These are phyloP conservation scores for Acacia crassicarpa DNA, from an alignment of 306 rosid species.

Conservation along the genomic window DNA sequence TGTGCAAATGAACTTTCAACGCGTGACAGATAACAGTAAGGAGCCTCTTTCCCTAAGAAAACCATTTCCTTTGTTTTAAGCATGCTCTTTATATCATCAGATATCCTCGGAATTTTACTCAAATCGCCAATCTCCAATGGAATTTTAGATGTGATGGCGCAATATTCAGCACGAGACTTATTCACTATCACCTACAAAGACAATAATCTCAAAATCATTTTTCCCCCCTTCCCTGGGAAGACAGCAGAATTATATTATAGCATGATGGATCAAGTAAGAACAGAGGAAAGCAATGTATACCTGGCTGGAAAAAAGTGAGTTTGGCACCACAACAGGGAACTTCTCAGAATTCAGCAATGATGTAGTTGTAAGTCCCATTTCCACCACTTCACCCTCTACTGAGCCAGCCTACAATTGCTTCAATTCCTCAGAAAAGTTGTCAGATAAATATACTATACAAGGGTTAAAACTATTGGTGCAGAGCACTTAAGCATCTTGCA, in stretches of 20 bases:
- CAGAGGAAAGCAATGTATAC: constrained; percentile 26
- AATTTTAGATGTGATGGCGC: constrained; percentile 59
- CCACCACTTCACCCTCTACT: constrained; percentile 92
- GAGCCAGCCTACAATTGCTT: constrained; percentile 78
- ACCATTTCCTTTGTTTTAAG: constrained; percentile 62
- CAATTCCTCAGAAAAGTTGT: constrained; percentile 4
- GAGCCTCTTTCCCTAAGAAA: constrained; percentile 77
- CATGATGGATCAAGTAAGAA: background rate
- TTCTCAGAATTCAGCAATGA: constrained; percentile 82
- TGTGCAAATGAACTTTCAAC: constrained; percentile 65
- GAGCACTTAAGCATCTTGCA: background rate
- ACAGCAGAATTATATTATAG: background rate
- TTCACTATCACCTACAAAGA: constrained; percentile 71
- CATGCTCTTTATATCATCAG: constrained; percentile 66
- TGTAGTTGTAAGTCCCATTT: constrained; percentile 89
- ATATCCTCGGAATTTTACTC: constrained; percentile 60
- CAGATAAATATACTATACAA: background rate
- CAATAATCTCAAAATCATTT: constrained; percentile 11
- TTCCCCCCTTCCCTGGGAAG: background rate
- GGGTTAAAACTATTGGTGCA: background rate
- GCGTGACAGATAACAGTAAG: constrained; percentile 78
- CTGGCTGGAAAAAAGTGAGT: constrained; percentile 88
- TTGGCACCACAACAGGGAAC: constrained; percentile 89
- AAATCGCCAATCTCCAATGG: constrained; percentile 68
- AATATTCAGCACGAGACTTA: constrained; percentile 85